phyloP scores from a whole-genome alignment of 2,329 filamentous ascomycete genomes.

The Cladosporium colombiae region DNA sequence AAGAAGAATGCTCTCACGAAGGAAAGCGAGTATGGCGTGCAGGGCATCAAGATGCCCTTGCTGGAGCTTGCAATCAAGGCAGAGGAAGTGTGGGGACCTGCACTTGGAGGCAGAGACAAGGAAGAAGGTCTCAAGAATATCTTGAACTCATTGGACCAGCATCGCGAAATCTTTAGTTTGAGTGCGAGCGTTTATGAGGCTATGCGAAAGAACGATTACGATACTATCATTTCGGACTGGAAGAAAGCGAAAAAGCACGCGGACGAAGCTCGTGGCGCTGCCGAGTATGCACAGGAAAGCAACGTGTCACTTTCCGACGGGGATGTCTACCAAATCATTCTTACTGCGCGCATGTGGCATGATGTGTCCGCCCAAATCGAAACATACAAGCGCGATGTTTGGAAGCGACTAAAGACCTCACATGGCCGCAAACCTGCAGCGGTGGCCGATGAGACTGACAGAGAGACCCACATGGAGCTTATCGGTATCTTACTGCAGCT shows the following conservation, averaged over 20 bases:
- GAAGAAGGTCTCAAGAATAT: constrained; percentile 83
- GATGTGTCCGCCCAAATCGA: constrained; percentile 88
- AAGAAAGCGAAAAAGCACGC: constrained; percentile 77
- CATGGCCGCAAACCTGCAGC: constrained; percentile 32
- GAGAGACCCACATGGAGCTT: constrained; percentile 88
- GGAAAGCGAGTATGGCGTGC: constrained; percentile 86
- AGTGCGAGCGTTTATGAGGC: constrained; percentile 75
- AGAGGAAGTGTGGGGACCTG: constrained; percentile 96
- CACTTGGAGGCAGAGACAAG: constrained; percentile 84
- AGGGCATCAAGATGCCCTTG: constrained; percentile 84
- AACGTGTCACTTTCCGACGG: constrained; percentile 66
- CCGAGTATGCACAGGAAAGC: constrained; percentile 54
- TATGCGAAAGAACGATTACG: constrained; percentile 89
- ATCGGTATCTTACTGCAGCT: constrained; percentile 88
- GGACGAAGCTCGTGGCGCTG: constrained; percentile 72
- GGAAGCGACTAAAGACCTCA: constrained; percentile 65
- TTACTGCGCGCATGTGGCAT: constrained; percentile 92
- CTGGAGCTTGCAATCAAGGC: constrained; percentile 90
- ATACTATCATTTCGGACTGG: constrained; percentile 83
- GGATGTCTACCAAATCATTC: constrained; percentile 81
- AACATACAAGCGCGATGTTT: constrained; percentile 83
- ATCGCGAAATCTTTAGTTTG: constrained; percentile 79
- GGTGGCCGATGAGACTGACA: constrained; percentile 39
- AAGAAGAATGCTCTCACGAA: constrained; percentile 91
- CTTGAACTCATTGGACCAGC: constrained; percentile 72